A percentile compares a stretch with the other conserved stretches of the same genome.
Evolutionary conservation across 257 asterid species (phyloP).

Genomic region (Capsicum rhomboideum): DNA sequence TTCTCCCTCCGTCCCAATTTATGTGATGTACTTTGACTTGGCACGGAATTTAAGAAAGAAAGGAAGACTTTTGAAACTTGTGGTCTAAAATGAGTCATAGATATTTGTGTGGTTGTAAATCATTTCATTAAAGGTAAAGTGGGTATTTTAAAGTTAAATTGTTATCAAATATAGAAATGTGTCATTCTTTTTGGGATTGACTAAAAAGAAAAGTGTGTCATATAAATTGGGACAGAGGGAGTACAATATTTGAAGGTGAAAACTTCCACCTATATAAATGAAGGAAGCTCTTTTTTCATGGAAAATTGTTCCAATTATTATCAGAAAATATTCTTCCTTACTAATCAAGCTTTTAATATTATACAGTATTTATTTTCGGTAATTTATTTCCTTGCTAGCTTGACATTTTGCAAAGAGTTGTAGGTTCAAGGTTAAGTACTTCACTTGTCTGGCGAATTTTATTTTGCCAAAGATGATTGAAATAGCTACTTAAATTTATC

Average conservation of each 20-base stretch:
- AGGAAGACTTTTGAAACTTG: too few relatives aligned
- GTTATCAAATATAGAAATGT: too few relatives aligned
- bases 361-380: background rate
- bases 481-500: background rate
- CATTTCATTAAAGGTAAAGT: too few relatives aligned
- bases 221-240: too few relatives aligned
- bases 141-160: too few relatives aligned
- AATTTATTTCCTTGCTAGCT: background rate
- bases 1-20: too few relatives aligned
- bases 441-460: background rate
- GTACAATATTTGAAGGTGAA: background rate
- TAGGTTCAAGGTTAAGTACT: background rate
- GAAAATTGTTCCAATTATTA: background rate
- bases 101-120: too few relatives aligned
- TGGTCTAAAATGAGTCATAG: too few relatives aligned
- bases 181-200: too few relatives aligned
- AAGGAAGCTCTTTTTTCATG: background rate
- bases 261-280: background rate
- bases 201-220: too few relatives aligned
- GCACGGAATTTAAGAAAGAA: too few relatives aligned
- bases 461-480: background rate
- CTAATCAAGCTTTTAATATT: background rate
- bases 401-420: background rate
- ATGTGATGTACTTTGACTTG: too few relatives aligned
- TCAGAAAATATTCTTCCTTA: background rate